Evolutionary conservation across 2,329 filamentous ascomycete species (phyloP).

Genomic region (Sarocladium oryzae): DNA sequence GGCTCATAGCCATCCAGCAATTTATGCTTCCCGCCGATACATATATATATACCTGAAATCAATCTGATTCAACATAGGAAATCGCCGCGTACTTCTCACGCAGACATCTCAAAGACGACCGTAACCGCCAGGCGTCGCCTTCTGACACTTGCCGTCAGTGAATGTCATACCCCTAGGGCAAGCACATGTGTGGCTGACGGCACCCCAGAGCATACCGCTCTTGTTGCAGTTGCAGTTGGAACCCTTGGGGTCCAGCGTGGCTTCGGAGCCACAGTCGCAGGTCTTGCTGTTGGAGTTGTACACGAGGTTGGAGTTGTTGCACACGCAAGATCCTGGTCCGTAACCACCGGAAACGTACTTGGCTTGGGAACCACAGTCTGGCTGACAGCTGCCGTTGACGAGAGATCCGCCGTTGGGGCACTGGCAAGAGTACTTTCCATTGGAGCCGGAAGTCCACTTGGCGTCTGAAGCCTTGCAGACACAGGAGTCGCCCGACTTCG

Average conservation of each 20-base stretch:
- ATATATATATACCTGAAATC: no score
- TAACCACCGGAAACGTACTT: not conserved
- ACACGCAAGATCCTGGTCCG: not conserved
- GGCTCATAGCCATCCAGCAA: no score
- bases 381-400: not conserved
- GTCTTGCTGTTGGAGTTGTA: not conserved
- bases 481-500: not conserved
- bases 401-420: not conserved
- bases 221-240: slow-evolving; percentile 4
- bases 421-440: slow-evolving; percentile 1
- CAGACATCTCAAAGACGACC: no score
- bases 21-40: no score
- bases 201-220: slow-evolving; percentile 5
- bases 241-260: not conserved
- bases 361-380: not conserved
- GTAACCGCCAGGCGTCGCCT: no score
- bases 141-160: slow-evolving; percentile 1
- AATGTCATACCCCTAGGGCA: not conserved
- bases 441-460: not conserved
- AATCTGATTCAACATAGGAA: not conserved
- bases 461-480: not conserved
- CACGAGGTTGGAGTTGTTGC: slow-evolving; percentile 2
- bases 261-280: not conserved
- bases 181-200: slow-evolving; percentile 3
- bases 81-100: not conserved